A percentile compares a stretch with the other conserved stretches of the same genome.
These are phyloP conservation scores for Mercurialis annua DNA, from an alignment of 345 rosid genomes.

Conservation along the genomic window DNA sequence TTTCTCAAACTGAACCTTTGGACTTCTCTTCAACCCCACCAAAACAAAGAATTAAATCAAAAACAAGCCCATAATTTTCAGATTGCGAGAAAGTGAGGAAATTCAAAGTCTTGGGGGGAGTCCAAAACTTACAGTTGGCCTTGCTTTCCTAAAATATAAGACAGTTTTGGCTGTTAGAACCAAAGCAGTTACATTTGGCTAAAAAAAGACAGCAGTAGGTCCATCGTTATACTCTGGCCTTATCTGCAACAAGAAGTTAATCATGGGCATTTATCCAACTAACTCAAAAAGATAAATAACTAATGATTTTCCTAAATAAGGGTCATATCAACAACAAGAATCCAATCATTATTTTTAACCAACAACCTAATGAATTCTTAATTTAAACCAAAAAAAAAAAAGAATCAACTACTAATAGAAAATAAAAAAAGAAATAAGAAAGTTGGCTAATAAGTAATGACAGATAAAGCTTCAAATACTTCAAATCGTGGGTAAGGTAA, in stretches of 20 bases:
- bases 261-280: conserved; percentile 42
- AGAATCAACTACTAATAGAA: background rate
- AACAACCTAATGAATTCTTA: conserved; percentile 14
- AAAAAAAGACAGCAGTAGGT: conserved; percentile 22
- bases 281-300: conserved; percentile 42
- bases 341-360: conserved; percentile 35
- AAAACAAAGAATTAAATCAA: conserved; percentile 20
- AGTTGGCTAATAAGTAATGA: background rate
- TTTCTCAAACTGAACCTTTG: conserved; percentile 30
- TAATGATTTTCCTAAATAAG: conserved; percentile 27
- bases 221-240: conserved; percentile 24
- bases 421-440: background rate
- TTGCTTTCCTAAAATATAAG: conserved; percentile 37
- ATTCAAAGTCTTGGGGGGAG: conserved; percentile 15
- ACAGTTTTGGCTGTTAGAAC: conserved; percentile 36
- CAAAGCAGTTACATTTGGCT: conserved; percentile 41
- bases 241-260: conserved; percentile 46
- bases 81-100: conserved; percentile 22
- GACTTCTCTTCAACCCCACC: conserved; percentile 23
- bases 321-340: conserved; percentile 39
- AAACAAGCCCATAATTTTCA: conserved; percentile 24
- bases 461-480: background rate
- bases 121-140: conserved; percentile 22
- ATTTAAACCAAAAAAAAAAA: conserved; percentile 1
- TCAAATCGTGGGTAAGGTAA: conserved; percentile 4